Percentiles rank a stretch among this genome's conserved stretches.
phyloP scores from a whole-genome alignment of 169 alveolate genomes.

The Nephromyces sp. region DNA sequence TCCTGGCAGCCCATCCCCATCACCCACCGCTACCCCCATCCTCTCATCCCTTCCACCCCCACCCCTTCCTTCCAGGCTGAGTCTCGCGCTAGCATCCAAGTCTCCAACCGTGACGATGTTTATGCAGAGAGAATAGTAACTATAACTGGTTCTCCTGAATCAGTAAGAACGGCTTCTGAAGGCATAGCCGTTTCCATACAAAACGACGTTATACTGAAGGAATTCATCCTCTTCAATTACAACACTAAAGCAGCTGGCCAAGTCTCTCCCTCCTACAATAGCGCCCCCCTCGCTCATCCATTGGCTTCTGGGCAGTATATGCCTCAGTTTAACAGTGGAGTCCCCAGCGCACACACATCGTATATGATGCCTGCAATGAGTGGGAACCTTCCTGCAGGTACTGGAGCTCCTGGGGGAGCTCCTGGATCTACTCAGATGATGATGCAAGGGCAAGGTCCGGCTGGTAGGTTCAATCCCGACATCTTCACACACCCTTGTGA shows the following conservation, averaged over 20 bases:
- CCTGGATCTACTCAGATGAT: too few relatives aligned
- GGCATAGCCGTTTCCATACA: background rate
- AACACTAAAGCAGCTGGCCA: background rate
- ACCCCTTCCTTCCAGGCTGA: background rate
- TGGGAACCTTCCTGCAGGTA: background rate
- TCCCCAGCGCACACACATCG: too few relatives aligned
- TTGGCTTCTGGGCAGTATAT: too few relatives aligned
- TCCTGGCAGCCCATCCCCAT: too few relatives aligned
- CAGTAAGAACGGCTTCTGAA: background rate
- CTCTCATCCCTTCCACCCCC: too few relatives aligned
- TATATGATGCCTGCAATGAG: too few relatives aligned
- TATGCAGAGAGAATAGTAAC: background rate
- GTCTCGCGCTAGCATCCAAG: background rate
- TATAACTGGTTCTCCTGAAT: background rate
- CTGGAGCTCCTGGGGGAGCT: background rate
- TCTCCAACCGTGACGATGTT: background rate
- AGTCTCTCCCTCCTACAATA: too few relatives aligned
- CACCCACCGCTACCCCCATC: too few relatives aligned
- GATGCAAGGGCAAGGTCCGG: too few relatives aligned
- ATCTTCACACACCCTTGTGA: constrained; percentile 7
- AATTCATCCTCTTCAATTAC: background rate
- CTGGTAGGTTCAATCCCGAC: too few relatives aligned
- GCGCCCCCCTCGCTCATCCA: too few relatives aligned
- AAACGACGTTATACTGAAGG: background rate
- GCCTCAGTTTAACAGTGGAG: too few relatives aligned